Evolutionary conservation across 495 filamentous ascomycete species (phyloP), one percentile per base, ranked within the genome.

Genomic region (Hyaloscypha finlandica): DNA sequence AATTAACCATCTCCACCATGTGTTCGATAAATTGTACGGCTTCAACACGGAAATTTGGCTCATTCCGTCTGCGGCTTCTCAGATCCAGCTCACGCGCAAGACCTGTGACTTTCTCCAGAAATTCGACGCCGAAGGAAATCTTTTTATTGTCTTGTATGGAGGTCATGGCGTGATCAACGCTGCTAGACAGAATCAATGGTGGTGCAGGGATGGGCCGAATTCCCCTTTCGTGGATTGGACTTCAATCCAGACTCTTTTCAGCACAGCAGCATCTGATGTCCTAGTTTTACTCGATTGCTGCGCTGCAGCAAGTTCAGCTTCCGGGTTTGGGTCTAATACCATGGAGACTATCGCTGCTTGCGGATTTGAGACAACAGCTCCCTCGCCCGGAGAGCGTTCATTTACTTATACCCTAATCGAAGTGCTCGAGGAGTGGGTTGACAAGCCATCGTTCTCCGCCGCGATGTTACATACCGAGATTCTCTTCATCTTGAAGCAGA

Each of bases 201-300:
- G 82, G 20, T 77, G 81, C 75, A 61, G 65, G 73, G 62, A 78
- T 84, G 71, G 58, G 25, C 42, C 33, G 1, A 25, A 63, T 19
- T 59, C 53, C n/a, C 29, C 68, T 19, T 59, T 51, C 8, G 19
- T 68, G 11, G 75, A 75, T 63, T 86, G 83, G 83, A 84, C 80
- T 5, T 81, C 81, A 29, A 83, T 86, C 48, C 81, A 85, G 66
- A 84, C 79, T 0, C 71, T 84, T n/a, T 74, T 85, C 31, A 81
- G 84, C 66, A 70, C 81, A 57, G 81, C 82, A 19, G 66, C 75
- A 4, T 85, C 81, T 2, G 83, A 86, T 67, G 79, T 83, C 22
- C 68, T 85, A 30, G 83, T 85, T 37, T 77, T 85, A 4, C 74
- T 85, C 8, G 83, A 85, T 66, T 85, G 83, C 59, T 85, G 83